phyloP scores from a whole-genome alignment of 2,329 filamentous ascomycete genomes.

The Fusarium transvaalense region DNA sequence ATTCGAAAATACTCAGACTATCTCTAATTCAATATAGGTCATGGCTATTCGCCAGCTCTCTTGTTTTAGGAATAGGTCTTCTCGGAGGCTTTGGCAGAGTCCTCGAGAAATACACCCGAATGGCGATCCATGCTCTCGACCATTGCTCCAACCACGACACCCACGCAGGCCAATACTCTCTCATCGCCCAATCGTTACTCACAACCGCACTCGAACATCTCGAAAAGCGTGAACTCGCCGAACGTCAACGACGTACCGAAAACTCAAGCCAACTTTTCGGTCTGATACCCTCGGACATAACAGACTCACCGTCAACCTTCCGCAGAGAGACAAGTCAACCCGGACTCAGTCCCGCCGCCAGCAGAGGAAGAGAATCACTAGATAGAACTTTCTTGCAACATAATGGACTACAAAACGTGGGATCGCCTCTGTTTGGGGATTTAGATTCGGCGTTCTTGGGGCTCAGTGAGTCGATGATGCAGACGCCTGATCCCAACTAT shows the following conservation, averaged over 20 bases:
- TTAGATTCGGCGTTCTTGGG: conserved; percentile 56
- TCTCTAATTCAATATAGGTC: conserved; percentile 53
- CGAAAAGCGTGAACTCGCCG: conserved; percentile 61
- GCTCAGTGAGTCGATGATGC: conserved; percentile 54
- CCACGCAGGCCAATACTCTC: conserved; percentile 65
- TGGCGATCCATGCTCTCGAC: conserved; percentile 62
- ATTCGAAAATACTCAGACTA: fast-evolving
- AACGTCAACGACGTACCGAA: conserved; percentile 62
- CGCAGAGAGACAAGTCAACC: conserved; percentile 27
- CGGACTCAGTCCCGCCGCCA: conserved; percentile 31
- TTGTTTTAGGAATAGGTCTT: conserved; percentile 65
- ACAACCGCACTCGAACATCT: conserved; percentile 61
- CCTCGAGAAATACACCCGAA: conserved; percentile 63
- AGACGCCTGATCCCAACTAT: conserved; percentile 58
- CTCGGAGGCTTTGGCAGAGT: conserved; percentile 65
- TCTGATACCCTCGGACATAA: conserved; percentile 54
- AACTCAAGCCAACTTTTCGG: conserved; percentile 66
- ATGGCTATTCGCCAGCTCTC: conserved; percentile 66
- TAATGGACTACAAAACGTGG: conserved; percentile 45
- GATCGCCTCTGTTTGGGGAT: conserved; percentile 53
- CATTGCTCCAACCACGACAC: conserved; percentile 63
- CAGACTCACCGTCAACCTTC: conserved; percentile 22
- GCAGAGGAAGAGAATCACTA: conserved; percentile 42
- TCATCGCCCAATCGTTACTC: conserved; percentile 65
- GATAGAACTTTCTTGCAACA: conserved; percentile 49